Base-by-base conservation (phyloP, 441 rosid species). In the Bocquillonia castaneifolia region DNA sequence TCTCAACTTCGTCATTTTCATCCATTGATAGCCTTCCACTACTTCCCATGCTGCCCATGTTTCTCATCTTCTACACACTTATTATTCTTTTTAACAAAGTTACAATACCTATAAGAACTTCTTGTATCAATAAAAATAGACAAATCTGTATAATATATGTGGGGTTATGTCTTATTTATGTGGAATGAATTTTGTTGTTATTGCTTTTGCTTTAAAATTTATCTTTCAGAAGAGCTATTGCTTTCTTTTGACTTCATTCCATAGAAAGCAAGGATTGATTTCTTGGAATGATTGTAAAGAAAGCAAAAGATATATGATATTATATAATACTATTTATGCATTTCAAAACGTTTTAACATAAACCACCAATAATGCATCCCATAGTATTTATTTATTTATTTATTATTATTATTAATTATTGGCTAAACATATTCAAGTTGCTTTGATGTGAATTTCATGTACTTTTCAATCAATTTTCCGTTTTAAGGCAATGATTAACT, bases 141-240 rank as follows among this genome's bases (percentile, higher is more conserved):
- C 2, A 32, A 13, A 26, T 0, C 17, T n/a, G n/a, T n/a, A n/a
- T n/a, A n/a, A n/a, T n/a, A n/a, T n/a, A n/a, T 54, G 59, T 14
- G 25, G 28, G 26, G 59, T 23, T 53, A 0, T 50, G 59, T 64
- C 25, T 50, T 17, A 51, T 8, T 5, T 17, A 18, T 1, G 17
- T n/a, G 5, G n/a, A n/a, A 18, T 58, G 15, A 32, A 26, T 51
- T 6, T 18, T 26, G 9, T 37, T n/a, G 59, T 61, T 69, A 69
- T 83, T 78, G 86, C 90, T 82, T 79, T 86, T 87, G 96, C 96
- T 89, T 87, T 64, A 85, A 78, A 73, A 22, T 22, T 51, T 13
- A 69, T 68, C 69, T 59, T 52, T 52, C 66, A 8, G 18, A 39
- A 52, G 4, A 66, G 65, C 32, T 10, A 25, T 85, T 84, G 82